Base-by-base conservation (phyloP, 306 rosid genomes). In the Trifolium repens region DNA sequence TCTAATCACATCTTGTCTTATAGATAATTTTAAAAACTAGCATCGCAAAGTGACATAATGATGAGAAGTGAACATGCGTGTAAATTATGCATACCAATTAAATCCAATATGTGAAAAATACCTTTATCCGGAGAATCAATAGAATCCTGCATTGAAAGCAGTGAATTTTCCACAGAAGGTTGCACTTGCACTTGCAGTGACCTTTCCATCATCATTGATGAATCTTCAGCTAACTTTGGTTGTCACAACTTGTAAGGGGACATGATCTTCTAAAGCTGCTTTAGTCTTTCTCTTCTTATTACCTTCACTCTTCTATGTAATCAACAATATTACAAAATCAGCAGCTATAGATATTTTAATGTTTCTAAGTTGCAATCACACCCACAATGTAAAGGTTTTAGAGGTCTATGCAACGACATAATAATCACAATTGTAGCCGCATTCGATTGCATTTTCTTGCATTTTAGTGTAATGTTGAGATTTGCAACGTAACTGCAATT, bases 91-190 rank as follows among this genome's bases (percentile, higher is more conserved):
- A 46, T 44, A 44, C 5, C 50, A 42, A 53, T 53, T 8, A 53
- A n/a, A 55, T 9, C 32, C 9, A 55, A 49, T 43, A 72, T 78
- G 64, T 44, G 53, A 81, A 47, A 50, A 46, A 49, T 59, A 91
- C 98, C 98, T 87, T 85, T 83, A 53, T 70, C 72, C 74, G 73
- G 72, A 75, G 65, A 68, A 63, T 53, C 74, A 30, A 22, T n/a
- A 24, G 83, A 73, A 72, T 59, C 81, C 74, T 75, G 86, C 54
- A 44, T 37, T 39, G 82, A 68, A 80, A 69, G 76, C 66, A 37
- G 62, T 58, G 27, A 40, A 19, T 67, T 77, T 63, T 57, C 78
- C 53, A 69, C 54, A 72, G 67, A 70, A 69, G 30, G 81, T 65
- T 57, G 46, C 44, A 66, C 32, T 50, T 69, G 64, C 74, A 61